Evolutionary conservation across 1,284 basidiomycete species (phyloP).

Genomic region (Polyporus tsugae): DNA sequence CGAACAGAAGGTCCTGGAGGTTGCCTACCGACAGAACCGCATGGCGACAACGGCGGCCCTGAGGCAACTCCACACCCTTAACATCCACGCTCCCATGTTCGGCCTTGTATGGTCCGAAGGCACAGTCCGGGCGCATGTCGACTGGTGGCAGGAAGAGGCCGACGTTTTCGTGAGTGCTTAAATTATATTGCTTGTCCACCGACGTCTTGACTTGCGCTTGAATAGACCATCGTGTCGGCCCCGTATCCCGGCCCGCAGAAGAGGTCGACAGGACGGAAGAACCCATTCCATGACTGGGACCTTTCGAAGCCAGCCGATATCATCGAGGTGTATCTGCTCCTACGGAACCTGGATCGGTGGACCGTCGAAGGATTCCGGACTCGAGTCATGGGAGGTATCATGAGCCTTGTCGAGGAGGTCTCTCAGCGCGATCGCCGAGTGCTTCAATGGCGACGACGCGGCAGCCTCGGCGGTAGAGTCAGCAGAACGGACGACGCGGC

Average conservation of each 20-base stretch:
- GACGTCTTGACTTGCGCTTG: not conserved
- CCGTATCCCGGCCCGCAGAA: conserved; percentile 48
- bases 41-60: conserved; percentile 59
- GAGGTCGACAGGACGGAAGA: conserved; percentile 14
- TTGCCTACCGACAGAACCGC: conserved; percentile 66
- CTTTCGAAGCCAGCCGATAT: conserved; percentile 54
- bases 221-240: conserved; percentile 58
- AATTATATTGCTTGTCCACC: conserved; percentile 13
- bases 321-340: conserved; percentile 58
- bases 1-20: conserved; percentile 53
- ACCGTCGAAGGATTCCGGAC: conserved; percentile 42
- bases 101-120: conserved; percentile 64
- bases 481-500: not conserved
- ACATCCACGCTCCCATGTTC: conserved; percentile 56
- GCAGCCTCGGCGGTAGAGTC: conserved; percentile 40
- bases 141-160: conserved; percentile 54
- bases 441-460: conserved; percentile 56
- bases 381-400: conserved; percentile 50
- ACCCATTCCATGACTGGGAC: conserved; percentile 57
- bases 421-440: conserved; percentile 47
- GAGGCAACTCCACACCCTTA: conserved; percentile 58
- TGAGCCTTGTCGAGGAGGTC: conserved; percentile 39
- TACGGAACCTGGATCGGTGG: conserved; percentile 63
- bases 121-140: conserved; percentile 60
- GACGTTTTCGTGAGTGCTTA: conserved; percentile 43